Evolutionary conservation across 176 grass and related monocot genomes (phyloP), one percentile per base, ranked within the genome.

Genomic region (Ananas comosus): DNA sequence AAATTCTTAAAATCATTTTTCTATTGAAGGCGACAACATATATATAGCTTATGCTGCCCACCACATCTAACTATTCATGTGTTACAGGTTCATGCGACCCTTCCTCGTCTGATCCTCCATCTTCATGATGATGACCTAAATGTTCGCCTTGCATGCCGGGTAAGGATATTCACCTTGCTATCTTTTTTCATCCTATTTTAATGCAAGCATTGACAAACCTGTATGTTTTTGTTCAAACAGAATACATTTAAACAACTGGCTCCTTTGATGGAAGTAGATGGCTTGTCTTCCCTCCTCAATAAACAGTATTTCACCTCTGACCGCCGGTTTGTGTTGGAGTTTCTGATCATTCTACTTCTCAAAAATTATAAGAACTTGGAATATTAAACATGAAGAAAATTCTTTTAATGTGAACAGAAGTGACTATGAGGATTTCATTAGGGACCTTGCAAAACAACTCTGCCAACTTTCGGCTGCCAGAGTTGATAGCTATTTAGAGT

Each of bases 381-480:
- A 19, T 61, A 61, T n/a, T 1, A 18, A 61, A 56, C 17, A 22
- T 61, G 16, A 61, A 18, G 10, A 14, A 61, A 17, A 9, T 16
- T 61, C 56, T 61, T 18, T 18, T 16, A 61, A 18, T 61, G 53
- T 57, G 53, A 57, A 57, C 70, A 97, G 93, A 70, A 83, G 86
- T 11, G 88, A 97, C 54, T 92, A 97, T 65, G 84, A 92, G 77
- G 89, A 92, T 80, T 97, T 97, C 80, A 89, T 92, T 74, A 92
- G 77, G 71, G 93, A 97, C 80, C 72, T 97, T 64, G 77, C 93
- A 64, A 84, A 86, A 71, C 86, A 90, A 81, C 71, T 90, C 25
- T 92, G 89, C 75, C 84, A 73, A 83, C 77, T 90, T 28, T 87
- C 85, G 63, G 73, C 86, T 70, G 50, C 71, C 51, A 87, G 93